Evolutionary conservation across 495 filamentous ascomycete genomes (phyloP).

Genomic region (Ramalina intermedia): DNA sequence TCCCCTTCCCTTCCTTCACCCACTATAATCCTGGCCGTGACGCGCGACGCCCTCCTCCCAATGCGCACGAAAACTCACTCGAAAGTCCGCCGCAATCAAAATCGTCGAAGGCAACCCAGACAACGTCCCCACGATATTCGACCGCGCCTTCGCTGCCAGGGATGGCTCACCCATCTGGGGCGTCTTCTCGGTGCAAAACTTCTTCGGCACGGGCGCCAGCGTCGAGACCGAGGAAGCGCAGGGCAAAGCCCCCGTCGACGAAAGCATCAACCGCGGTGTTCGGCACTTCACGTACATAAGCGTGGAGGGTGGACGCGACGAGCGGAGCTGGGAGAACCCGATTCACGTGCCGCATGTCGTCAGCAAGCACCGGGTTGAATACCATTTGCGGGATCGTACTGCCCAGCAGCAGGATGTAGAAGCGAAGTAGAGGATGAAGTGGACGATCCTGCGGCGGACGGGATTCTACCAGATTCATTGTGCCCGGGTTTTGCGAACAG

Average conservation of each 20-base stretch:
- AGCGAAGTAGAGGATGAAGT: constrained; percentile 8
- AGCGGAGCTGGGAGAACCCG: constrained; percentile 32
- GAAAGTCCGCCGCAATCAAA: constrained; percentile 30
- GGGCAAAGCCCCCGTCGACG: constrained; percentile 46
- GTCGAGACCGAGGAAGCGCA: constrained; percentile 40
- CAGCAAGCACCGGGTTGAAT: constrained; percentile 45
- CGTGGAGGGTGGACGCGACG: no score
- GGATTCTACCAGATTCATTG: constrained; percentile 48
- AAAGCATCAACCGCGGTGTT: constrained; percentile 39
- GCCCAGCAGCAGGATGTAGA: background rate
- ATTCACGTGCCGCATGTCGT: constrained; percentile 49
- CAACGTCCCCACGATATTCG: constrained; percentile 37
- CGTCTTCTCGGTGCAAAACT: constrained; percentile 34
- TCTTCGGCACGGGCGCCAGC: constrained; percentile 30
- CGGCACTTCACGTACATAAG: no score
- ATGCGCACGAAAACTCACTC: constrained; percentile 35
- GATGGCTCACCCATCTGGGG: constrained; percentile 29
- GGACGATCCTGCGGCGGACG: constrained; percentile 37
- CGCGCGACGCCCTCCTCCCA: constrained; percentile 42
- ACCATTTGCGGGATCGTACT: constrained; percentile 34
- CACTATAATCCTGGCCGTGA: constrained; percentile 54
- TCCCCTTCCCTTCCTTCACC: constrained; percentile 17
- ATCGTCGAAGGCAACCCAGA: constrained; percentile 45
- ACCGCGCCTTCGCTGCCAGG: constrained; percentile 26
- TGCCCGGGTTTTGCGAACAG: constrained; percentile 42